A percentile compares a stretch with the other conserved stretches of the same genome.
Evolutionary conservation across 2,329 filamentous ascomycete species (phyloP).

Genomic region (Aschersonia sp.): DNA sequence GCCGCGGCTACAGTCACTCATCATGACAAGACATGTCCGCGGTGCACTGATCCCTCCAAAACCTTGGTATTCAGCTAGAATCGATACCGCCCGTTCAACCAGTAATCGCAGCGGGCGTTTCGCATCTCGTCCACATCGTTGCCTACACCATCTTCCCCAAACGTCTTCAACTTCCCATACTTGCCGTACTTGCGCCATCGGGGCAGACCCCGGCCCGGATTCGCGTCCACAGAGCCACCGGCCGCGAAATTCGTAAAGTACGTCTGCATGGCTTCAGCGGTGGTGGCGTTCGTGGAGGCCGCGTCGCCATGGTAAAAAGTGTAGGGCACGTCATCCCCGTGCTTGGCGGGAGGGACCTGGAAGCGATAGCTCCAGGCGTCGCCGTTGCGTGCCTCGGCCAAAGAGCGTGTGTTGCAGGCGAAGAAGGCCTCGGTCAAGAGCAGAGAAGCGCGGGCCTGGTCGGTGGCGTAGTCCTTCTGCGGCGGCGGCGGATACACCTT

Average conservation of each 20-base stretch:
- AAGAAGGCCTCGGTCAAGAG: slow-evolving; percentile 26
- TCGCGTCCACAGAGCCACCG: slow-evolving; percentile 12
- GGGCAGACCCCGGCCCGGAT: background rate
- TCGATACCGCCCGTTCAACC: slow-evolving; percentile 6
- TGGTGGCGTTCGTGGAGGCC: slow-evolving; percentile 9
- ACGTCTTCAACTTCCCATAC: slow-evolving; percentile 1
- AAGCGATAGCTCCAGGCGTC: slow-evolving; percentile 35
- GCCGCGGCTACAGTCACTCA: no score
- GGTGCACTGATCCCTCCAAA: no score
- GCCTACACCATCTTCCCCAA: slow-evolving; percentile 4
- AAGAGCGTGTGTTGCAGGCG: slow-evolving; percentile 34
- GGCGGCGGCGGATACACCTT: slow-evolving; percentile 8
- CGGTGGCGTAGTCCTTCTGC: slow-evolving; percentile 1
- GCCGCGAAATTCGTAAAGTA: slow-evolving; percentile 17
- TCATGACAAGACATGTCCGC: no score
- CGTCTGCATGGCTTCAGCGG: slow-evolving; percentile 11
- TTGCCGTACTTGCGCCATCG: slow-evolving; percentile 4
- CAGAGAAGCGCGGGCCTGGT: slow-evolving; percentile 18
- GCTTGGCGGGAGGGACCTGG: slow-evolving; percentile 31
- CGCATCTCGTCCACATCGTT: slow-evolving; percentile 3
- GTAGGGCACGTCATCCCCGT: slow-evolving; percentile 34
- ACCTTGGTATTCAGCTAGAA: background rate
- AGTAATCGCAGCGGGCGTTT: slow-evolving; percentile 14
- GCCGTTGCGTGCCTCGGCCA: slow-evolving; percentile 27
- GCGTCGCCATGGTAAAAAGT: slow-evolving; percentile 29